Base-by-base conservation (phyloP, 306 rosid genomes). In the Vicia sativa region DNA sequence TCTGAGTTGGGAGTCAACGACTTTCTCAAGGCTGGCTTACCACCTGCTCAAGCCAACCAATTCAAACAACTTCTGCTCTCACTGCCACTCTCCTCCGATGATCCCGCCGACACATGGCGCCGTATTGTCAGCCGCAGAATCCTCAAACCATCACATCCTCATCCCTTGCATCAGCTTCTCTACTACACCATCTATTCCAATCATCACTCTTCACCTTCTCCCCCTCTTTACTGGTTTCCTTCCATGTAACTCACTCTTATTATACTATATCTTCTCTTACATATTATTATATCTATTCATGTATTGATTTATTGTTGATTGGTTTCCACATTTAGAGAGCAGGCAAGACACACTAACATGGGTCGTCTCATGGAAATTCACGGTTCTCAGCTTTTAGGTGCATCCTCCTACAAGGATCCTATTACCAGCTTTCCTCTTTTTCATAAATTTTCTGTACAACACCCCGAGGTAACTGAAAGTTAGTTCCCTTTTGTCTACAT, bases 191-290 rank as follows among this genome's bases (percentile, higher is more conserved):
- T 55, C 39, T 26, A 55, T 26, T 11, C 74, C 69, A 23, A 72
- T 71, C 85, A 4, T 1, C 82, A 25, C 52, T 72, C 85, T 82
- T 80, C 79, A 62, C 13, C 42, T 43, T 82, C 80, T 44, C 95
- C 85, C 11, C 92, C 96, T 41, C 89, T 44, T 19, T 86, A 89
- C 53, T 89, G 91, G 89, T 87, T 89, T 74, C 96, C 98, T 84
- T 86, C 91, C 42, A 58, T 76, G 96, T 92, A 82, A 69, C 77
- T 58, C 21, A 11, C 38, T 18, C 23, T 21, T 21, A n/a, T n/a
- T n/a, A n/a, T n/a, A n/a, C n/a, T n/a, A n/a, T n/a, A n/a, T n/a
- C n/a, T n/a, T n/a, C n/a, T n/a, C n/a, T n/a, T n/a, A n/a, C n/a
- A n/a, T n/a, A n/a, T n/a, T n/a, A n/a, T n/a, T n/a, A n/a, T n/a